phyloP scores from a whole-genome alignment of 352 stramenopile species.

The Elongisporangium prolatum region DNA sequence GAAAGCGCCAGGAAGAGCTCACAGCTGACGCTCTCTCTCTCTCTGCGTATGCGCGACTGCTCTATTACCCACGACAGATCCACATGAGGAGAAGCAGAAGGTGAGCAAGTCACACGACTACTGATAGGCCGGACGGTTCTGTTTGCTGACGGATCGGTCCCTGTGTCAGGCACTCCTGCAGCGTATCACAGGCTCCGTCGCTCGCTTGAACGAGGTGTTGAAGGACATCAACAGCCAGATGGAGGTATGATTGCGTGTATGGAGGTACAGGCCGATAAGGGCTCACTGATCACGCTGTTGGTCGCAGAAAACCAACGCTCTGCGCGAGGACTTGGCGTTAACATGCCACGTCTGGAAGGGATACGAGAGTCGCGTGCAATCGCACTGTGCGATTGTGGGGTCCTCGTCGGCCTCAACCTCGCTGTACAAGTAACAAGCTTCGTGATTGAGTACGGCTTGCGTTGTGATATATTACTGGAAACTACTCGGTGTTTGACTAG shows the following conservation, averaged over 20 bases:
- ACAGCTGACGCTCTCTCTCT: not conserved
- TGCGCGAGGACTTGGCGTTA: constrained; percentile 63
- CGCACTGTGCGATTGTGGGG: constrained; percentile 38
- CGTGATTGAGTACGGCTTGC: too few relatives aligned
- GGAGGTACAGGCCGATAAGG: not conserved
- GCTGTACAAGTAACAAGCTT: not conserved
- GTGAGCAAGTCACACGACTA: constrained; percentile 3
- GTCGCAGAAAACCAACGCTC: constrained; percentile 67
- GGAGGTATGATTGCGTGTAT: constrained; percentile 35
- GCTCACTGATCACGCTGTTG: not conserved
- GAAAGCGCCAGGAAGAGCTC: not conserved
- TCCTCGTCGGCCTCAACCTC: not conserved
- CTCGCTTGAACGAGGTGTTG: constrained; percentile 72
- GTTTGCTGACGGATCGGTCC: not conserved
- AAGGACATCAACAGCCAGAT: constrained; percentile 86
- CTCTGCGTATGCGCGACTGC: not conserved
- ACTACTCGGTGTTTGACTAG: not conserved
- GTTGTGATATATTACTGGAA: not conserved
- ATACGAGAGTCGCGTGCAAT: constrained; percentile 78
- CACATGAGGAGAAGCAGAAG: constrained; percentile 87
- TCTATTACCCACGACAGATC: constrained; percentile 27
- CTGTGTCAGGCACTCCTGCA: constrained; percentile 50
- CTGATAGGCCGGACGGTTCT: not conserved
- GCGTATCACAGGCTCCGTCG: constrained; percentile 72
- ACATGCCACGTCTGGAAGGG: constrained; percentile 82